These are phyloP conservation scores for Scleroderma bovista DNA, from an alignment of 768 basidiomycete genomes.

Conservation along the genomic window DNA sequence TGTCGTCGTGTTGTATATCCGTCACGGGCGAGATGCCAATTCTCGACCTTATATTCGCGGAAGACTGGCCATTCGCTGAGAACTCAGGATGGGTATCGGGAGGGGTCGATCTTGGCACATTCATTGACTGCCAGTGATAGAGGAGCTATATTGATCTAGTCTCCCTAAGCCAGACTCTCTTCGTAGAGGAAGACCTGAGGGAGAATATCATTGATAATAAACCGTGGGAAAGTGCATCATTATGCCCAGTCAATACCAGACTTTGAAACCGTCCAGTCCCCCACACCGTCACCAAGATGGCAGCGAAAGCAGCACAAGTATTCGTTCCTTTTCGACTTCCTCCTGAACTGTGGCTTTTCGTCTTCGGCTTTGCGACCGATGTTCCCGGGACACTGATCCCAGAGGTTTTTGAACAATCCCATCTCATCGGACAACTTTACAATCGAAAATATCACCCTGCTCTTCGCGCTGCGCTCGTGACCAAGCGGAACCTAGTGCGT, in stretches of 20 bases:
- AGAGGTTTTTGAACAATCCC: conserved; percentile 17
- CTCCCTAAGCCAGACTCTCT: no score
- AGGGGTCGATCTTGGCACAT: conserved; percentile 36
- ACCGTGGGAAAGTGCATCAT: no score
- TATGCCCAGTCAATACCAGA: no score
- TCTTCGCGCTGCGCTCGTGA: conserved; percentile 17
- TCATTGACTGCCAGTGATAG: no score
- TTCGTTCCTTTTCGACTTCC: conserved; percentile 8
- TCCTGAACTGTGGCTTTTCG: conserved; percentile 19
- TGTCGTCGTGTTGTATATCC: conserved; percentile 29
- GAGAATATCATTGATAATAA: no score
- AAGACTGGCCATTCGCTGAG: conserved; percentile 38
- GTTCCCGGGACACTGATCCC: conserved; percentile 17
- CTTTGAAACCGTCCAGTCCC: no score
- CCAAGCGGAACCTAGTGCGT: conserved; percentile 21
- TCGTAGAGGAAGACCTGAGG: no score
- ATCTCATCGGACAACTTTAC: conserved; percentile 5
- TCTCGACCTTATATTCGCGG: conserved; percentile 57
- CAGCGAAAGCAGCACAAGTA: neutral
- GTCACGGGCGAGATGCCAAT: conserved; percentile 41
- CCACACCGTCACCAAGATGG: neutral
- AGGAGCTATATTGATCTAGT: no score
- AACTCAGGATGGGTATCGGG: conserved; percentile 45
- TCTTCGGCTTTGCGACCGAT: conserved; percentile 19
- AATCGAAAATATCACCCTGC: conserved; percentile 1